These are phyloP conservation scores for Volvox africanus DNA, from an alignment of 139 green algal genomes.

Conservation along the genomic window DNA sequence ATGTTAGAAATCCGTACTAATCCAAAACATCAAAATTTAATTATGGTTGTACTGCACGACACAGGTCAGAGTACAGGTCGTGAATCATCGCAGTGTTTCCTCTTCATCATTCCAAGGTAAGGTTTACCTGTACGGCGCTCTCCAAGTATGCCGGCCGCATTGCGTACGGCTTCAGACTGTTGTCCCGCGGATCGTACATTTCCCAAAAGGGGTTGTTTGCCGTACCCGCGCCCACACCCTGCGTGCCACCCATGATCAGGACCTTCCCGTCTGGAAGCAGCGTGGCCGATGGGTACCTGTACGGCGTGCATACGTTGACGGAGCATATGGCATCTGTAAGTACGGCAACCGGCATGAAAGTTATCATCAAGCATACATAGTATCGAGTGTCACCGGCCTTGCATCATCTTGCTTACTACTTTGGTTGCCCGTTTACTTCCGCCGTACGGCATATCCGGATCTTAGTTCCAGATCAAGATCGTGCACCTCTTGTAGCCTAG, in stretches of 20 bases:
- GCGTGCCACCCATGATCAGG: slow-evolving; percentile 62
- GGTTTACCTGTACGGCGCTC: slow-evolving; percentile 23
- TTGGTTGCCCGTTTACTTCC: too few relatives aligned
- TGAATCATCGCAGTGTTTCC: too few relatives aligned
- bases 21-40: too few relatives aligned
- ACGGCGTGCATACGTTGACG: not conserved
- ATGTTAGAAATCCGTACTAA: too few relatives aligned
- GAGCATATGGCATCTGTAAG: not conserved
- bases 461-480: not conserved
- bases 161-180: not conserved
- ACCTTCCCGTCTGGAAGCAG: slow-evolving; percentile 52
- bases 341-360: not conserved
- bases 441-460: not conserved
- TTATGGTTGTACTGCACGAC: too few relatives aligned
- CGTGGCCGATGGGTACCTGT: slow-evolving; percentile 53
- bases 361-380: not conserved
- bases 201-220: slow-evolving; percentile 56
- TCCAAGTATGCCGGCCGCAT: slow-evolving; percentile 38
- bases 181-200: slow-evolving; percentile 41
- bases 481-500: not conserved
- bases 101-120: too few relatives aligned
- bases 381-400: too few relatives aligned
- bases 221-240: slow-evolving; percentile 55
- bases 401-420: too few relatives aligned
- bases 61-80: too few relatives aligned